Evolutionary conservation across 164 flowering plant species (phyloP), one percentile per base, ranked within the genome.

Genomic region (Macadamia integrifolia): DNA sequence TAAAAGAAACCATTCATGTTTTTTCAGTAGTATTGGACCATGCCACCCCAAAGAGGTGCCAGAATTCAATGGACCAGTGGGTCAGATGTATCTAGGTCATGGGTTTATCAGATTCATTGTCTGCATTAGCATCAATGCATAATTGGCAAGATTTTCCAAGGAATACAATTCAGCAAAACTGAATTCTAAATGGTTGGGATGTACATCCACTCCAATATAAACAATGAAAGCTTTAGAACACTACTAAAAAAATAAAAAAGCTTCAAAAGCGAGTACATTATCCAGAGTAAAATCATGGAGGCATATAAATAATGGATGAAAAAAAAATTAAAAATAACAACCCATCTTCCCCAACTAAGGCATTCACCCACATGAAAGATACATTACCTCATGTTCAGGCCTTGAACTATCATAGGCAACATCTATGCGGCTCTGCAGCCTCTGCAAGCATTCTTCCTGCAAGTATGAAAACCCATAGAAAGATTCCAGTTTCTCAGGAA

Each of bases 381-480:
- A 53, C 12, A 32, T 6, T 78, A 95, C 99, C 98, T 86, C 98
- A 71, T 95, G 98, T 50, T 89, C 94, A 55, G 80, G 85, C 63
- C 77, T 76, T 58, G 89, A 87, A 84, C 92, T 82, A 76, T 95
- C 96, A 83, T 95, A 92, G 48, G 86, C 49, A 78, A 89, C 83
- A 74, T 90, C 98, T 66, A 95, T 83, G 6, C 98, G 89, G 66
- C 71, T 83, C 80, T 92, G 97, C 60, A 92, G 84, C 78, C 82
- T 87, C 70, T 70, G 89, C 79, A 95, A 81, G 81, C 94, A 84
- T 65, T 88, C 98, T 77, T 95, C 99, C 99, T 95, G 84, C 72
- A 42, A 75, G 31, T 55, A 71, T 3, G 65, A 71, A 53, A 53
- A 17, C 57, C 57, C 13, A 53, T 6, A 17, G 17, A 53, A 53